Percentiles rank a stretch among this genome's conserved stretches.
phyloP scores from a whole-genome alignment of 495 filamentous ascomycete species.

The Astrothelium subdiscretum region DNA sequence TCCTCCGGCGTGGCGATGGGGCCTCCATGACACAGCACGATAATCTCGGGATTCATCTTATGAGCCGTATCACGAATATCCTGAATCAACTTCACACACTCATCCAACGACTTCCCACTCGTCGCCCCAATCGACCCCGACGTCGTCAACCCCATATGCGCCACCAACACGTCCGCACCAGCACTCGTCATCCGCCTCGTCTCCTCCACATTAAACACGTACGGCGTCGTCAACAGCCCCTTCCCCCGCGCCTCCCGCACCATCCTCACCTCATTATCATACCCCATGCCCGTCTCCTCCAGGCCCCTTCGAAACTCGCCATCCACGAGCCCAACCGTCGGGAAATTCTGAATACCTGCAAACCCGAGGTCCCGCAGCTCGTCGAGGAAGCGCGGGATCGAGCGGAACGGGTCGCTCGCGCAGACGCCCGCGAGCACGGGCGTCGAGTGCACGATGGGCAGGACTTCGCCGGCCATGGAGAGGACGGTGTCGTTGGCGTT shows the following conservation, averaged over 20 bases:
- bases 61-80: slow-evolving; percentile 49
- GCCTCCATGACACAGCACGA: slow-evolving; percentile 60
- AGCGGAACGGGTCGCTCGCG: slow-evolving; percentile 53
- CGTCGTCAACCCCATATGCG: slow-evolving; percentile 58
- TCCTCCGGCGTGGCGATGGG: slow-evolving; percentile 52
- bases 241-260: slow-evolving; percentile 41
- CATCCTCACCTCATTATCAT: slow-evolving; percentile 52
- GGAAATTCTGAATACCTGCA: slow-evolving; percentile 61
- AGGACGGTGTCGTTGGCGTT: slow-evolving; percentile 59
- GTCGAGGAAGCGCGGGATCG: slow-evolving; percentile 43
- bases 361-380: slow-evolving; percentile 50
- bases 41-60: slow-evolving; percentile 42
- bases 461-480: slow-evolving; percentile 47
- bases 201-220: slow-evolving; percentile 52
- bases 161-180: slow-evolving; percentile 56
- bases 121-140: slow-evolving; percentile 51
- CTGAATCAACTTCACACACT: slow-evolving; percentile 48
- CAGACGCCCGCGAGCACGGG: slow-evolving; percentile 58
- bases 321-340: slow-evolving; percentile 60
- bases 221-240: slow-evolving; percentile 55
- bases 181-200: slow-evolving; percentile 47
- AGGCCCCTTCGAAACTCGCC: slow-evolving; percentile 52
- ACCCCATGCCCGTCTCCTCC: slow-evolving; percentile 63
- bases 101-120: slow-evolving; percentile 48
- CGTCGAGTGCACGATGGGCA: slow-evolving; percentile 42